A percentile compares a stretch with the other conserved stretches of the same genome.
phyloP scores from a whole-genome alignment of 2,329 filamentous ascomycete species.

The Colletotrichum lupini region DNA sequence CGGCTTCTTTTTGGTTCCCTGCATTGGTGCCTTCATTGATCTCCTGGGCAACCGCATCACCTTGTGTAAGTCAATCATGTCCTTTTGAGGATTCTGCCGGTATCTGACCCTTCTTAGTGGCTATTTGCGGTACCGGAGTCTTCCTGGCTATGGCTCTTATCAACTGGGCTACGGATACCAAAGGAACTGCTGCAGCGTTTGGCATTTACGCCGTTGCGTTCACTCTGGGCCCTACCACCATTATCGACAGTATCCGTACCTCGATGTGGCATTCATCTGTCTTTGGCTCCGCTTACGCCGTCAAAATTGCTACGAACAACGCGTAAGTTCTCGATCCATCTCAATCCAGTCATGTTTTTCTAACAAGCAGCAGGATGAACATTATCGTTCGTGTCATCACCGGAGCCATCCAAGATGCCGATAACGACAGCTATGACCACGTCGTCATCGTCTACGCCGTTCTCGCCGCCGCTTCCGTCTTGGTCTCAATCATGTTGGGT shows the following conservation, averaged over 20 bases:
- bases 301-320: conserved; percentile 73
- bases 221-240: conserved; percentile 65
- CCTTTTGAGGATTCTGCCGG: neutral
- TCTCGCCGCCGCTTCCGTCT: conserved; percentile 60
- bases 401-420: conserved; percentile 68
- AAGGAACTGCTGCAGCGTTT: conserved; percentile 68
- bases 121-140: conserved; percentile 58
- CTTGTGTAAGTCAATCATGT: conserved; percentile 41
- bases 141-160: conserved; percentile 61
- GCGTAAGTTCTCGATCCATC: neutral
- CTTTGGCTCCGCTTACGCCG: conserved; percentile 68
- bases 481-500: conserved; percentile 55
- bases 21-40: conserved; percentile 67
- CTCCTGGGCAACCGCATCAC: conserved; percentile 63
- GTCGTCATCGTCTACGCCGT: conserved; percentile 67
- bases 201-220: conserved; percentile 68
- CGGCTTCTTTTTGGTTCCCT: conserved; percentile 67
- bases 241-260: conserved; percentile 71
- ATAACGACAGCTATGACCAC: conserved; percentile 65
- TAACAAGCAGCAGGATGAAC: conserved; percentile 57
- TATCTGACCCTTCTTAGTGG: conserved; percentile 38
- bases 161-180: conserved; percentile 59
- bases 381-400: conserved; percentile 69
- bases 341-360: neutral
- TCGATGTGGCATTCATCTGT: conserved; percentile 69